A percentile compares a stretch with the other conserved stretches of the same genome.
Conservation (phyloP, 1,284 basidiomycete genomes). For the Malassezia dermatis region DNA sequence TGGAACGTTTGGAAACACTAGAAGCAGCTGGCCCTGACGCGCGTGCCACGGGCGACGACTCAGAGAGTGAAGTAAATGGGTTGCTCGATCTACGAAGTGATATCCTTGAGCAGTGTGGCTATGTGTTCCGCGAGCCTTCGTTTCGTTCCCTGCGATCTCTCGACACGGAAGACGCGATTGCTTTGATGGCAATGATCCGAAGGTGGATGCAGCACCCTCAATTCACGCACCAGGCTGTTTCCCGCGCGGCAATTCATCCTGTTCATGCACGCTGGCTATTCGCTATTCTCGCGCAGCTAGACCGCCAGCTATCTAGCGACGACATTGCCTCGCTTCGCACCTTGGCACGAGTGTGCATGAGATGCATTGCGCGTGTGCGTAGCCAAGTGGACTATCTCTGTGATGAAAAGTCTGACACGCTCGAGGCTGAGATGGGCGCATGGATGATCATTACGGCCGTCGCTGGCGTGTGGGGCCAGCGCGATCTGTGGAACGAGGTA, state of each 20-base stretch:
- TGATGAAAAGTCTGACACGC: neutral
- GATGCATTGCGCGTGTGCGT: slow-evolving; percentile 48
- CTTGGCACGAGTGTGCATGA: slow-evolving; percentile 64
- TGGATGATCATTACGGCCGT: slow-evolving; percentile 73
- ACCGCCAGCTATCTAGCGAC: slow-evolving; percentile 62
- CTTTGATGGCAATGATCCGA: neutral
- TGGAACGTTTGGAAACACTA: neutral
- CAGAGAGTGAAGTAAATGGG: slow-evolving; percentile 1
- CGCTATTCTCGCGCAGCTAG: slow-evolving; percentile 62
- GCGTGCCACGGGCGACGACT: neutral
- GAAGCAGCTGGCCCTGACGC: neutral
- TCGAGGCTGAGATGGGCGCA: slow-evolving; percentile 55
- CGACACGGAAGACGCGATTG: slow-evolving; percentile 2
- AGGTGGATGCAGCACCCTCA: slow-evolving; percentile 15
- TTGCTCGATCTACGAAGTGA: neutral
- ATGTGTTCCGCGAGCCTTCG: neutral
- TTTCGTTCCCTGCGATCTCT: neutral
- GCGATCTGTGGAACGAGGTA: slow-evolving; percentile 71
- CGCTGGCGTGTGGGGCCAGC: slow-evolving; percentile 69
- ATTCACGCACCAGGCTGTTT: neutral
- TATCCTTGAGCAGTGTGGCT: neutral
- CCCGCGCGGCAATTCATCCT: slow-evolving; percentile 53
- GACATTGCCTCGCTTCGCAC: slow-evolving; percentile 67
- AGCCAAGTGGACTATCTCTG: neutral
- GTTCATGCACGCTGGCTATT: slow-evolving; percentile 75